Base-by-base conservation (phyloP, 805 yeast species). In the Cyberlindnera xylosilytica region DNA sequence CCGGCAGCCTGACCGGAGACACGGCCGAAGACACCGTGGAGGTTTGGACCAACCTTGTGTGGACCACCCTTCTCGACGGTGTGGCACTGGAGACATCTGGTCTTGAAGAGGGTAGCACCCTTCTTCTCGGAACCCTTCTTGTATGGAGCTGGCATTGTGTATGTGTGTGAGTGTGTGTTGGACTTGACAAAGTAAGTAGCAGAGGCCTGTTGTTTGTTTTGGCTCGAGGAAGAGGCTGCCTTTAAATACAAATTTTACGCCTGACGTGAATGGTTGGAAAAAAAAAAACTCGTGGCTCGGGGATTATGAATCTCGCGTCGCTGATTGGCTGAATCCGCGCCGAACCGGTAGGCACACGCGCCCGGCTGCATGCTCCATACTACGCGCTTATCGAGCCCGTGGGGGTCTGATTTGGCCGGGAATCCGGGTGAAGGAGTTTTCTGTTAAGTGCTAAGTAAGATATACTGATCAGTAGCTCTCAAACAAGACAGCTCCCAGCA, bases 11-110 rank as follows among this genome's bases (percentile, higher is more conserved):
- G 71, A 70, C 99, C 99, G 39, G 97, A 85, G 56, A 74, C 68
- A 78, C 99, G 88, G 64, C 95, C 95, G 53, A 93, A 76, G 57
- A 93, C 74, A 72, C 97, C 99, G 73, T 87, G 85, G 69, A 93
- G 83, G 73, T 91, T 93, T 67, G 99, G 99, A 71, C 99, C 99
- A 62, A 91, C 97, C 80, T 93, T 93, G 86, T 91, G 81, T 59
- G 97, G 91, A 52, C 96, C 98, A 65, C 96, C 96, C 50, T 74
- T 77, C 71, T 91, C 98, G 56, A 83, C 83, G 62, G 98, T 91
- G 83, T 93, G 99, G 73, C 99, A 93, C 78, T 93, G 98, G 60
- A 89, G 78, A 74, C 99, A 93, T 83, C 99, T 89, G 55, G 98
- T 93, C 78, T 93, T 93, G 84, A 93, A 93, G 56, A 93, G 78